Conservation (phyloP, 768 basidiomycete species). For the Leccinum variicolor region DNA sequence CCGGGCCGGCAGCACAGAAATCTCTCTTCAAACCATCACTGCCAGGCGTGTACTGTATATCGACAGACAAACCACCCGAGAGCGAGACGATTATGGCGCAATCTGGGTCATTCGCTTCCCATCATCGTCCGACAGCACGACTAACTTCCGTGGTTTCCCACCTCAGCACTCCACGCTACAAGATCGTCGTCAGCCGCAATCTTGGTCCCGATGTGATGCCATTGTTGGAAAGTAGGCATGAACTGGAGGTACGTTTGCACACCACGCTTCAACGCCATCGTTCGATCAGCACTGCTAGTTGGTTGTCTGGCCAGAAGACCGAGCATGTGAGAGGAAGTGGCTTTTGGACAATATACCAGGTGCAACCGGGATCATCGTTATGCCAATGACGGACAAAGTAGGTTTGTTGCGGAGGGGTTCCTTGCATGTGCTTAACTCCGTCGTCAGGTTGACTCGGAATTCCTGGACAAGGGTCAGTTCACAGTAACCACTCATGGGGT, state of each 20-base stretch:
- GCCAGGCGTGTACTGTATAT: neutral
- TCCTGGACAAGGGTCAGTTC: slow-evolving; percentile 39
- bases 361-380: slow-evolving; percentile 58
- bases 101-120: slow-evolving; percentile 24
- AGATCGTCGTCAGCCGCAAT: slow-evolving; percentile 57
- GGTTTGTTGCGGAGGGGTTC: neutral
- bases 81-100: slow-evolving; percentile 18
- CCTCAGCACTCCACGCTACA: slow-evolving; percentile 27
- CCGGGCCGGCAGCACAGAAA: neutral
- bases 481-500: neutral
- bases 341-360: slow-evolving; percentile 69
- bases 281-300: slow-evolving; percentile 32
- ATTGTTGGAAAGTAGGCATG: slow-evolving; percentile 43
- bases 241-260: slow-evolving; percentile 47
- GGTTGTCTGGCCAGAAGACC: slow-evolving; percentile 51
- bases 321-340: slow-evolving; percentile 62
- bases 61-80: neutral
- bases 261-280: neutral
- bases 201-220: slow-evolving; percentile 66
- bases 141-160: slow-evolving; percentile 27
- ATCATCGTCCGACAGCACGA: slow-evolving; percentile 7
- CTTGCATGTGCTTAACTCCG: neutral
- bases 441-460: slow-evolving; percentile 64
- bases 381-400: slow-evolving; percentile 68
- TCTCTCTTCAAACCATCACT: neutral